Conservation (phyloP, 148 eudicot species). For the Cornus controversa region DNA sequence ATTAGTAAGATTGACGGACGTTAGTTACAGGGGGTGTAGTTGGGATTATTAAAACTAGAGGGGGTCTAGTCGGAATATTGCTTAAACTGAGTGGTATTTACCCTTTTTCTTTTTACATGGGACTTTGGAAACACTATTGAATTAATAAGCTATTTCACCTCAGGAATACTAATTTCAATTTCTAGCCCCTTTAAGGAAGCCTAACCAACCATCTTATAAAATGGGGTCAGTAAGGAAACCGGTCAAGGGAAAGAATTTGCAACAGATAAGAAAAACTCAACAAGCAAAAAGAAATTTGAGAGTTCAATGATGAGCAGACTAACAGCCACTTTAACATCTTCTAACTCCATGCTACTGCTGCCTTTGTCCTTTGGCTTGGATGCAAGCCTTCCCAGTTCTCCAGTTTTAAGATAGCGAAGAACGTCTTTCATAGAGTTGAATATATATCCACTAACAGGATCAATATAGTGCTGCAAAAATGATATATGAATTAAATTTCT, state of each 20-base stretch:
- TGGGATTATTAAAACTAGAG: no score
- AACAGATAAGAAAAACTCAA: not conserved
- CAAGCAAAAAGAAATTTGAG: not conserved
- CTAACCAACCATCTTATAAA: not conserved
- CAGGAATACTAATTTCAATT: not conserved
- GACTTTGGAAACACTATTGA: not conserved
- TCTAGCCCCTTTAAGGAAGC: not conserved
- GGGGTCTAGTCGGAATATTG: no score
- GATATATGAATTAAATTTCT: not conserved
- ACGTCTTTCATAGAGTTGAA: conserved; percentile 57
- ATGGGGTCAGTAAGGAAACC: not conserved
- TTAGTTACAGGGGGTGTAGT: no score
- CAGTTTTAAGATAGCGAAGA: conserved; percentile 47
- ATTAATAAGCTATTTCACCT: not conserved
- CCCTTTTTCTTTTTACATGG: no score
- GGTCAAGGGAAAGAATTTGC: not conserved
- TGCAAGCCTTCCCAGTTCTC: conserved; percentile 43
- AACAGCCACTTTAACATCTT: conserved; percentile 16
- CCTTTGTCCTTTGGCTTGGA: conserved; percentile 33
- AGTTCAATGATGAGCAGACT: conserved; percentile 14
- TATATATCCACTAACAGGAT: conserved; percentile 49
- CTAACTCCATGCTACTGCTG: conserved; percentile 13
- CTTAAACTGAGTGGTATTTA: no score
- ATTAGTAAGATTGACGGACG: no score
- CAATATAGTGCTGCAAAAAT: conserved; percentile 50